Evolutionary conservation across 345 rosid species (phyloP).

Genomic region (Hibiscus mutabilis): DNA sequence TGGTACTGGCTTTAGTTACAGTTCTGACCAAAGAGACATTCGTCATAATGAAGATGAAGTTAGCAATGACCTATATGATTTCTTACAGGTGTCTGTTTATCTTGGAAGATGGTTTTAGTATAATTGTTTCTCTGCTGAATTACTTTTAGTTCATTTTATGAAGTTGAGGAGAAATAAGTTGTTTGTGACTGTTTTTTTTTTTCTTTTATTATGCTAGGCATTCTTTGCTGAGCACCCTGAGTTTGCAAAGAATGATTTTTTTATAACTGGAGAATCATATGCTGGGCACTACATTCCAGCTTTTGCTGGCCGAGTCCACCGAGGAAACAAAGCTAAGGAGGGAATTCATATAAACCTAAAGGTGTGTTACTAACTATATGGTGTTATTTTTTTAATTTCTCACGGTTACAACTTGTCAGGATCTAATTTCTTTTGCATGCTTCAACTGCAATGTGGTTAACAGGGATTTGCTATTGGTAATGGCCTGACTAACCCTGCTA

Average conservation of each 20-base stretch:
- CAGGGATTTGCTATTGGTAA: conserved; percentile 99
- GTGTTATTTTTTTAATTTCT: background rate
- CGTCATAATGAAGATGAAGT: conserved; percentile 89
- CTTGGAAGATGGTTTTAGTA: conserved; percentile 3
- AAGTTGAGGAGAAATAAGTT: background rate
- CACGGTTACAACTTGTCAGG: background rate
- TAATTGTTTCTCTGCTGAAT: background rate
- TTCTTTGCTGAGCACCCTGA: conserved; percentile 90
- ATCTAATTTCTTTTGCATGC: background rate
- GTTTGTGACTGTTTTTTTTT: background rate
- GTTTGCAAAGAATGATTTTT: conserved; percentile 69
- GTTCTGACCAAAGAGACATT: conserved; percentile 71
- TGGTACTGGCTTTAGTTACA: conserved; percentile 97
- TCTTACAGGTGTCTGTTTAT: conserved; percentile 65
- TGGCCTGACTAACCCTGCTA: conserved; percentile 90
- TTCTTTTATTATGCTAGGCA: conserved; percentile 36
- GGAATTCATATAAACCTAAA: conserved; percentile 84
- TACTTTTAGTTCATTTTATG: background rate
- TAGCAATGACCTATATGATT: conserved; percentile 86
- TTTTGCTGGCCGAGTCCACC: conserved; percentile 84
- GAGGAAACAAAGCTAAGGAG: conserved; percentile 84
- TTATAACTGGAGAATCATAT: conserved; percentile 38
- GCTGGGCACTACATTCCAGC: conserved; percentile 84
- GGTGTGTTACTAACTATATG: conserved; percentile 30
- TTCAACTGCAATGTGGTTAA: background rate